Base-by-base conservation (phyloP, 169 alveolate genomes). In the Amoebophrya sp. region DNA sequence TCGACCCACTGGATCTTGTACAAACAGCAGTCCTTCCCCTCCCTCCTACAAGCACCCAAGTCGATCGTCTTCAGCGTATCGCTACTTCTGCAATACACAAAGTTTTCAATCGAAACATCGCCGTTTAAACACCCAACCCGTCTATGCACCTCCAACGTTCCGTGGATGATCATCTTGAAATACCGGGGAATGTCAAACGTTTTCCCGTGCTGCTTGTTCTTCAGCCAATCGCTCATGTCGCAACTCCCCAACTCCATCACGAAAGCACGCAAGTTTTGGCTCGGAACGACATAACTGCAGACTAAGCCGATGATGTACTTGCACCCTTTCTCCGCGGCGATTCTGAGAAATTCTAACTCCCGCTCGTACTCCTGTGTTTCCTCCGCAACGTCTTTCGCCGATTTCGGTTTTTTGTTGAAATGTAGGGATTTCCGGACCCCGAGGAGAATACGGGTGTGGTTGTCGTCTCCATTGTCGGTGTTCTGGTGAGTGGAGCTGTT, bases 201-300 rank as follows among this genome's bases (percentile, higher is more conserved):
- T 25, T 2, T 25, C 10, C 83, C 83, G 29, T 7, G 2, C 32
- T 66, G 83, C 83, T 66, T 66, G 1, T 66, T 25, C 32, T 25
- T 2, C 32, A 66, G 83, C 83, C 83, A 66, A 7, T 18, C 35
- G 29, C 32, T 12, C 83, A 66, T 66, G 18, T 66, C 83, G 35
- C 83, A 66, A 25, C 32, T 66, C 83, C 83, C 83, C 29, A 66
- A 3, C 83, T 66, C 83, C 83, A 66, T 66, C 83, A 66, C 83
- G 83, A 66, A 66, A 7, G 83, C 83, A 2, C 83, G 83, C 83
- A n/a, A 25, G 18, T 66, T 7, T 25, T 12, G 12, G 35, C 10
- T 25, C 35, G 38, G 38, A 3, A 18, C 83, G 7, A 3, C 32
- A 25, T 66, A 66, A 25, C 35, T 12, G 83, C 83, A 66, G 83